A percentile compares a stretch with the other conserved stretches of the same genome.
phyloP scores from a whole-genome alignment of 331 rosid genomes.

The Quercus lobata region DNA sequence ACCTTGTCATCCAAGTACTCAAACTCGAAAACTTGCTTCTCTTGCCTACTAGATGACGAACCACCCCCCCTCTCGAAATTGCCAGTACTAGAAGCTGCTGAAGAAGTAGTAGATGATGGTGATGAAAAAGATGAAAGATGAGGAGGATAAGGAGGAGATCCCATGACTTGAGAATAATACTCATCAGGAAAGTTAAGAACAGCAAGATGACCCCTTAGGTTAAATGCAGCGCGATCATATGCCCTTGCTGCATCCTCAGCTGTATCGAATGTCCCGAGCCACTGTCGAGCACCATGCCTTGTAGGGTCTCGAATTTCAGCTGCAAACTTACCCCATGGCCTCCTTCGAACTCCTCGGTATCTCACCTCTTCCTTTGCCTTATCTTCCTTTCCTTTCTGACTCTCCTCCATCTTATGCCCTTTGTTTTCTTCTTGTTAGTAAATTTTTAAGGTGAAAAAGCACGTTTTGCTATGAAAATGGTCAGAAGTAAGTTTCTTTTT shows the following conservation, averaged over 20 bases:
- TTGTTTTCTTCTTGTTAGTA: neutral
- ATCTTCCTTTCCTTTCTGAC: conserved; percentile 42
- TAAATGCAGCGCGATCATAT: conserved; percentile 76
- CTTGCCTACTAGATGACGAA: conserved; percentile 16
- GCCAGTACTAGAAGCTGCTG: neutral
- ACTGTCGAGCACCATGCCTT: conserved; percentile 68
- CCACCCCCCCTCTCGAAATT: conserved; percentile 19
- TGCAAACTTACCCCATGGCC: conserved; percentile 97
- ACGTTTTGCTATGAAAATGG: conserved; percentile 4
- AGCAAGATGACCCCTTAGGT: conserved; percentile 84
- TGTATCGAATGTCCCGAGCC: conserved; percentile 90
- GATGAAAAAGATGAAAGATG: conserved; percentile 25
- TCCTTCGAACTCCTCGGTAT: conserved; percentile 68
- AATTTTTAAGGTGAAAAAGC: neutral
- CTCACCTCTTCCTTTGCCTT: conserved; percentile 39
- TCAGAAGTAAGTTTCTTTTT: conserved; percentile 4
- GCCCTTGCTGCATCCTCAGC: conserved; percentile 97
- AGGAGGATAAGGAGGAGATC: conserved; percentile 74
- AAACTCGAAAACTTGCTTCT: conserved; percentile 57
- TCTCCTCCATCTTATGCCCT: conserved; percentile 40
- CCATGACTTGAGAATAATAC: conserved; percentile 61
- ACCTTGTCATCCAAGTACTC: conserved; percentile 69
- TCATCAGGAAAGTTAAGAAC: conserved; percentile 80
- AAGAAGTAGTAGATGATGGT: conserved; percentile 10
- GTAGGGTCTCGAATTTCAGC: conserved; percentile 91